Evolutionary conservation across 2,329 filamentous ascomycete genomes (phyloP).

Genomic region (Hypoxylon sp.): DNA sequence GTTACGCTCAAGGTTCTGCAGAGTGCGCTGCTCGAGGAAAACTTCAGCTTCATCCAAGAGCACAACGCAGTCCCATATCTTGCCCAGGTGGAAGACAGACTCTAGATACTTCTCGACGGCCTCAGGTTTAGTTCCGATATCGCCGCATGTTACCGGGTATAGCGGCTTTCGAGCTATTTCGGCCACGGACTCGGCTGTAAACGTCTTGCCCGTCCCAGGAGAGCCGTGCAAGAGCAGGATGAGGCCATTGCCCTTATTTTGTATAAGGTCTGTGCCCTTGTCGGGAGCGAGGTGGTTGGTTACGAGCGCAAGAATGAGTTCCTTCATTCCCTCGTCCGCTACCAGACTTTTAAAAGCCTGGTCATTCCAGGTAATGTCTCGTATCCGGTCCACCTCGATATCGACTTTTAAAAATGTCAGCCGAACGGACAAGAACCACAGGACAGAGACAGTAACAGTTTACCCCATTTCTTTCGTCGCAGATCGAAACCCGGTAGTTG

Average conservation of each 20-base stretch:
- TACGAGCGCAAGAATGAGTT: not conserved
- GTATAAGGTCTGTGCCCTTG: not conserved
- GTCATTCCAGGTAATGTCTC: not conserved
- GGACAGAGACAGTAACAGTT: not conserved
- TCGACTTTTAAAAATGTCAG: not conserved
- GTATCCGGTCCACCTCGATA: not conserved
- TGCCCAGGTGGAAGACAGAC: conserved; percentile 31
- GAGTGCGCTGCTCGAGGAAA: conserved; percentile 29
- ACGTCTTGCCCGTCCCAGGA: not conserved
- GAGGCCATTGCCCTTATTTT: not conserved
- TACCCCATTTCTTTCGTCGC: not conserved
- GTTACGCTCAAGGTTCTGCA: conserved; percentile 33
- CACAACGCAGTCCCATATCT: conserved; percentile 38
- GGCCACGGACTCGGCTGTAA: conserved; percentile 35
- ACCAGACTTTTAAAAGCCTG: not conserved
- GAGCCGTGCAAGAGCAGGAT: not conserved
- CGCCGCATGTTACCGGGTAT: conserved; percentile 36
- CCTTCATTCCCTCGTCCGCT: not conserved
- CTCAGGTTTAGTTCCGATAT: conserved; percentile 37
- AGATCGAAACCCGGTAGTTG: not conserved
- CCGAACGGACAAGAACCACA: not conserved
- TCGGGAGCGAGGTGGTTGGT: not conserved
- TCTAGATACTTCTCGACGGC: conserved; percentile 36
- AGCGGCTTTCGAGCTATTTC: conserved; percentile 35
- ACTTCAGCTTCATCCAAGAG: conserved; percentile 4